Evolutionary conservation across 2,329 filamentous ascomycete species (phyloP).

Genomic region (Zasmidium angulare): DNA sequence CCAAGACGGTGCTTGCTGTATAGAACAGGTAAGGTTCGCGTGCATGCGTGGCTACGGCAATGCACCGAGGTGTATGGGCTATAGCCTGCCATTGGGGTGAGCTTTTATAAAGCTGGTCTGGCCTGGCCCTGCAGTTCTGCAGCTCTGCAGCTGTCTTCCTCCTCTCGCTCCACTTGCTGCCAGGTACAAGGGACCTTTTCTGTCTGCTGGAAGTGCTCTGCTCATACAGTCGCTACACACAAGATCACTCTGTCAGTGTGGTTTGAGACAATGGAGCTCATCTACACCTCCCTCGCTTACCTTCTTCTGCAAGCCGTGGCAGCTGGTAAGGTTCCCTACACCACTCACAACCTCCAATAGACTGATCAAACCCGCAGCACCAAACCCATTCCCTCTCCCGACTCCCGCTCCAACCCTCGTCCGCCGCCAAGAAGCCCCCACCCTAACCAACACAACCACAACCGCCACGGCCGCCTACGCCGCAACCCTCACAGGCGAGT

Average conservation of each 20-base stretch:
- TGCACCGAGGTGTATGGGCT: not conserved
- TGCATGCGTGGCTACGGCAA: too few relatives aligned
- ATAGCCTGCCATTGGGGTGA: too few relatives aligned
- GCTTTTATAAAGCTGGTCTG: too few relatives aligned
- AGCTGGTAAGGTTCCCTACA: slow-evolving; percentile 6
- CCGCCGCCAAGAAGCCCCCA: slow-evolving; percentile 1
- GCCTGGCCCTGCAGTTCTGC: too few relatives aligned
- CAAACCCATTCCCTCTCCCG: slow-evolving; percentile 1
- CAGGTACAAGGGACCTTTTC: too few relatives aligned
- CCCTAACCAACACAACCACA: too few relatives aligned
- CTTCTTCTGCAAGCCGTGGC: slow-evolving; percentile 7
- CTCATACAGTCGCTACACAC: not conserved
- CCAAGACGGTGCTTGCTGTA: too few relatives aligned
- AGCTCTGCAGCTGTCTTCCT: not conserved
- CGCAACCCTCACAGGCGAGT: slow-evolving; percentile 12
- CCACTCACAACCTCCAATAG: not conserved
- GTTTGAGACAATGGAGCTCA: slow-evolving; percentile 7
- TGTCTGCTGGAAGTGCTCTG: not conserved
- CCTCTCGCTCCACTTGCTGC: not conserved
- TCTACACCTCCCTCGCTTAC: slow-evolving; percentile 8
- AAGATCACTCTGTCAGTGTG: too few relatives aligned
- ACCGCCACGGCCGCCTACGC: slow-evolving; percentile 1
- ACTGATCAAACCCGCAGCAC: not conserved
- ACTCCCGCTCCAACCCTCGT: not conserved
- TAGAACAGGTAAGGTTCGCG: too few relatives aligned